Evolutionary conservation across 2,329 filamentous ascomycete species (phyloP).

Genomic region (Onygenales sp.): DNA sequence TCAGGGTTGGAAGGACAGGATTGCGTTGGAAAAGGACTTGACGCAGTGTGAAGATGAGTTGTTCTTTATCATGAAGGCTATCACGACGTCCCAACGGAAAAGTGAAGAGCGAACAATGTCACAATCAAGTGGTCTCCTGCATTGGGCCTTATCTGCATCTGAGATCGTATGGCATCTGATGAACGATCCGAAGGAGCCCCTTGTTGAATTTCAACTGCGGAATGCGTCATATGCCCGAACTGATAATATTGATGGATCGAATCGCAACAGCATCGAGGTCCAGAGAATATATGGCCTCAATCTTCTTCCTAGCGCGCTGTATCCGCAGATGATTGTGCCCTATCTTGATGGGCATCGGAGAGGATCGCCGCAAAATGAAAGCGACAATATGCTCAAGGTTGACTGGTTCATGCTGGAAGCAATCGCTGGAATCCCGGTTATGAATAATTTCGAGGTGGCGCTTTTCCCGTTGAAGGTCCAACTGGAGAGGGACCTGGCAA

Average conservation of each 20-base stretch:
- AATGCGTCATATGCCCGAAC: slow-evolving; percentile 90
- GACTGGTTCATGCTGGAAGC: slow-evolving; percentile 98
- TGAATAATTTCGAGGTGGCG: slow-evolving; percentile 94
- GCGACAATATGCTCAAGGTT: slow-evolving; percentile 79
- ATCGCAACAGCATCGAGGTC: slow-evolving; percentile 84
- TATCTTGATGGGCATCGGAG: slow-evolving; percentile 61
- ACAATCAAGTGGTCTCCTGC: slow-evolving; percentile 68
- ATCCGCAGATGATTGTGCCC: slow-evolving; percentile 90
- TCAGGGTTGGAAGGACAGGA: slow-evolving; percentile 81
- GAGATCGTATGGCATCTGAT: slow-evolving; percentile 98
- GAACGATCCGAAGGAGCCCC: slow-evolving; percentile 71
- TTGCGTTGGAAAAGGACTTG: slow-evolving; percentile 82
- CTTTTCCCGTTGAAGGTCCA: slow-evolving; percentile 90
- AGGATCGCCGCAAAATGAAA: slow-evolving; percentile 40
- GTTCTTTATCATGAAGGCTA: slow-evolving; percentile 99
- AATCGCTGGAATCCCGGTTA: slow-evolving; percentile 92
- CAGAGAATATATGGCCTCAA: slow-evolving; percentile 84
- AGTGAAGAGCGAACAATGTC: slow-evolving; percentile 59
- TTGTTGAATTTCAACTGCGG: slow-evolving; percentile 87
- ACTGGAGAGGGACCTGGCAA: slow-evolving; percentile 82
- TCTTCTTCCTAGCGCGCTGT: slow-evolving; percentile 78
- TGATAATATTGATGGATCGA: slow-evolving; percentile 94
- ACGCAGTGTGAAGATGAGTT: slow-evolving; percentile 88
- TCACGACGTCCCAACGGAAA: slow-evolving; percentile 89
- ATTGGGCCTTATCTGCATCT: slow-evolving; percentile 87